A percentile compares a stretch with the other conserved stretches of the same genome.
Evolutionary conservation across 306 rosid genomes (phyloP).

Genomic region (Castanea mollissima): DNA sequence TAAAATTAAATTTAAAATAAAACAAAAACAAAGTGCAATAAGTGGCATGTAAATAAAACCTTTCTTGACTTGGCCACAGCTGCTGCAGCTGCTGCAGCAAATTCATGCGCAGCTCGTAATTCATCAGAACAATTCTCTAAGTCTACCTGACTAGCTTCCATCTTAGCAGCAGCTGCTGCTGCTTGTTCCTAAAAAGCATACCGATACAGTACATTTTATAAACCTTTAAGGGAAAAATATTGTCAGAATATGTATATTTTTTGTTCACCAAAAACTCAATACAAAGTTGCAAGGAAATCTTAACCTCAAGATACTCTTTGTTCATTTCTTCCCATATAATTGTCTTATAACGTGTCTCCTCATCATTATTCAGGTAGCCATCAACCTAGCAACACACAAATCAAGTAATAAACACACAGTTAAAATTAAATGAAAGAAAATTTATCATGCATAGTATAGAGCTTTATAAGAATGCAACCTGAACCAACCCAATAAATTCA

Average conservation of each 20-base stretch:
- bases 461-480: too few relatives aligned
- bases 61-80: conserved; percentile 50
- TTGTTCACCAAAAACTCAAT: background rate
- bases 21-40: background rate
- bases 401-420: background rate
- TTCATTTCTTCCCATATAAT: conserved; percentile 65
- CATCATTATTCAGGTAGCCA: conserved; percentile 65
- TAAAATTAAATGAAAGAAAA: too few relatives aligned
- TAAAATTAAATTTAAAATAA: too few relatives aligned
- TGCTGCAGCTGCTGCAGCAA: conserved; percentile 37
- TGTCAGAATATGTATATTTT: background rate
- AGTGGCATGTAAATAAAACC: conserved; percentile 27
- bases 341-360: conserved; percentile 51
- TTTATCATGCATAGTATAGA: too few relatives aligned
- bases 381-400: conserved; percentile 42
- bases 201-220: background rate
- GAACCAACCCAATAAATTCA: too few relatives aligned
- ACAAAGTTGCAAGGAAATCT: background rate
- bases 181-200: conserved; percentile 60
- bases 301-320: conserved; percentile 73
- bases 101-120: conserved; percentile 38
- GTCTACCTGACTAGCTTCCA: conserved; percentile 43
- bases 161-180: conserved; percentile 45
- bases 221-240: background rate
- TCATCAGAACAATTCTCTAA: conserved; percentile 44